These are phyloP conservation scores for Solanum corneliomulleri DNA, from an alignment of 257 asterid species.

Conservation along the genomic window DNA sequence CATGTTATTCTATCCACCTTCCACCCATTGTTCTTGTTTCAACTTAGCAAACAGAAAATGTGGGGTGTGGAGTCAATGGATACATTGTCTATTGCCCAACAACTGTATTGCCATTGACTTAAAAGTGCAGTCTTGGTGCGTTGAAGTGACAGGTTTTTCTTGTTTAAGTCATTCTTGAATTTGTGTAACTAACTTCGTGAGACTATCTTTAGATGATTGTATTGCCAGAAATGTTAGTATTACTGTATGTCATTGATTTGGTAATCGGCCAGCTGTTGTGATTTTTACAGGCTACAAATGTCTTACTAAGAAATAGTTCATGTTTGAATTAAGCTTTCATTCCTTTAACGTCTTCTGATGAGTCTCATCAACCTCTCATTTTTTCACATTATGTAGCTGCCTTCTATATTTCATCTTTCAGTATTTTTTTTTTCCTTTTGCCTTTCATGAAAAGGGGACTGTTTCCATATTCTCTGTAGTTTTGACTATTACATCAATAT, in stretches of 20 bases:
- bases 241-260: neutral
- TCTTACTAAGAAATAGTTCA: neutral
- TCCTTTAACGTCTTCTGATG: neutral
- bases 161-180: neutral
- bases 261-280: neutral
- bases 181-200: neutral
- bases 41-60: neutral
- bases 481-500: neutral
- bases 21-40: neutral
- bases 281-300: neutral
- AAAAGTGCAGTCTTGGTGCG: neutral
- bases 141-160: neutral
- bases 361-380: neutral
- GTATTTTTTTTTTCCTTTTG: neutral
- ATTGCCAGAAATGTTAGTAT: neutral
- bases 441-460: neutral
- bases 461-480: neutral
- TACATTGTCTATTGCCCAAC: neutral
- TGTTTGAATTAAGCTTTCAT: neutral
- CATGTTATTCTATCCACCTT: neutral
- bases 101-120: neutral
- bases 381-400: neutral
- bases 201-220: neutral
- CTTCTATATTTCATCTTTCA: neutral
- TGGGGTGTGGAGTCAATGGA: neutral